Percentiles rank a stretch among this genome's conserved stretches.
Evolutionary conservation across 148 eudicot species (phyloP).

Genomic region (Camellia japonica): DNA sequence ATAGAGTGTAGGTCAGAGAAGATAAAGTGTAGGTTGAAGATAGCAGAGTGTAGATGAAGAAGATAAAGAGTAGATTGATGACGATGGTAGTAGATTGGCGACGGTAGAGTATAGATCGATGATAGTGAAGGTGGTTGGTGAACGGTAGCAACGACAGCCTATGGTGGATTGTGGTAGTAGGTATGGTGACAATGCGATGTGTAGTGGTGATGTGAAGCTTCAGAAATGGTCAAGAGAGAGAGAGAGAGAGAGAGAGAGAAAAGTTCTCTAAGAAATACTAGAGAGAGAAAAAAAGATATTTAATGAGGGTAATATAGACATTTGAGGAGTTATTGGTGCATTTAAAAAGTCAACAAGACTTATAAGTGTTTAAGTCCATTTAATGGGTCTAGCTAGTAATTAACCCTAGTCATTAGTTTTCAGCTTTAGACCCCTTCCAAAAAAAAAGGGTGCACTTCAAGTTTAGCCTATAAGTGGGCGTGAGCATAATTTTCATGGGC

Average conservation of each 20-base stretch:
- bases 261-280: too few species aligned
- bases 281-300: background rate
- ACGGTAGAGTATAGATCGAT: too few species aligned
- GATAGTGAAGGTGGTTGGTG: too few species aligned
- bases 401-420: background rate
- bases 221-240: background rate
- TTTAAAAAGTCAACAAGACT: too few species aligned
- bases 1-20: background rate
- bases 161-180: background rate
- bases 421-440: background rate
- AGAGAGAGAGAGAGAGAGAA: background rate
- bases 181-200: background rate
- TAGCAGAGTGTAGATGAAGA: too few species aligned
- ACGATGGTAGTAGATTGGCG: too few species aligned
- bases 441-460: too few species aligned
- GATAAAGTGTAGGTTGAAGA: conserved; percentile 11
- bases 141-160: background rate
- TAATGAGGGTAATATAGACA: too few species aligned
- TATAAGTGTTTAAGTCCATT: background rate
- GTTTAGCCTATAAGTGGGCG: background rate
- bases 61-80: background rate
- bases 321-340: background rate
- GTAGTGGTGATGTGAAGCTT: background rate
- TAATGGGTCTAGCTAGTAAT: too few species aligned
- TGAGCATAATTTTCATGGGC: background rate